Evolutionary conservation across 1,139 yeast species (phyloP), one percentile per base, ranked within the genome.

Genomic region (Citeromyces siamensis): DNA sequence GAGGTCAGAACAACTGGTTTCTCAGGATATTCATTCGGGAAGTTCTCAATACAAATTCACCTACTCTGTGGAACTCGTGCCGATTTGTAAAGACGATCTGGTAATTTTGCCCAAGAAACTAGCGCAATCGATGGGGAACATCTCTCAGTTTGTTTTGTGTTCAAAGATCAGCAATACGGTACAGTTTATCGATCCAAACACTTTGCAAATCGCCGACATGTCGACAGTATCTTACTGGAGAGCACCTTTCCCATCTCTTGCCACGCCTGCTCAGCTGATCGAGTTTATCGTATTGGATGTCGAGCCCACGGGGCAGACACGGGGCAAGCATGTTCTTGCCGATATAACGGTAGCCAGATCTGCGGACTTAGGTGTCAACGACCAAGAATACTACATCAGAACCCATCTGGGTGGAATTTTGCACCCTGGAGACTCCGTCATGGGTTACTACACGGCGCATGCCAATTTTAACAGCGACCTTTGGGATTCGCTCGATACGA

Each of bases 11-110:
- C 96, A 90, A 62, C 75, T 90, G 51, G 81, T 90, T 45, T 81
- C 94, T 41, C 79, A 76, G 44, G 98, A 90, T 65, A 85, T 85
- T 33, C 98, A 90, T 49, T 78, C 95, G 2, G 94, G 95, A 47
- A 68, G 82, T 13, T 76, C 93, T 26, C 73, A 78, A 41, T 90
- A 85, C 63, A 90, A 90, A 60, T 93, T 90, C 56, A 72, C 97
- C 7, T 88, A 68, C 53, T 86, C 97, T 12, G 84, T 88, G 32
- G 99, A 90, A 60, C 76, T 90, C 46, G 95, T 85, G 2, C 98
- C 98, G n/a, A 76, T 93, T 36, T 93, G 98, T 70, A 80, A 94
- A 56, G 99, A 90, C 55, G 98, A 93, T 54, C 69, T 93, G 47
- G 94, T 93, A 22, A 82, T 88, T 34, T 66, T 93, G 44, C 98